A percentile compares a stretch with the other conserved stretches of the same genome.
Evolutionary conservation across 192 early-diverging fungal species (phyloP).

Genomic region (Haplosporangium gracile): DNA sequence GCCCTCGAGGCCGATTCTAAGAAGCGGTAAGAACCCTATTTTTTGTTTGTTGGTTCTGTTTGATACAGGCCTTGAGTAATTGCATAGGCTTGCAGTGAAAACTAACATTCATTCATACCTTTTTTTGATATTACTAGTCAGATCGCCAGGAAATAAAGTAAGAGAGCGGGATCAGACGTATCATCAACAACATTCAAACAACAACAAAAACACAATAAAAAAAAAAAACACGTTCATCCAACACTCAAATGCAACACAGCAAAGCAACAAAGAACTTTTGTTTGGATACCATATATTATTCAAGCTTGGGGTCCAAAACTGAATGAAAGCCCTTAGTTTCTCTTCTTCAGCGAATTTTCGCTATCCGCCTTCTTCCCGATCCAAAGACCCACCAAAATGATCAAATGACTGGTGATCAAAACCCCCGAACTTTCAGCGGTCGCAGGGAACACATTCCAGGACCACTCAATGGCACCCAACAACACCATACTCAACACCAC

Average conservation of each 20-base stretch:
- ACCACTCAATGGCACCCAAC: conserved; percentile 73
- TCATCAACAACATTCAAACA: neutral
- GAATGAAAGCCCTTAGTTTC: neutral
- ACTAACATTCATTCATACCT: neutral
- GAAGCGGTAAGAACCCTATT: conserved; percentile 28
- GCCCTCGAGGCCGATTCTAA: conserved; percentile 71
- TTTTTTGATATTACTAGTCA: neutral
- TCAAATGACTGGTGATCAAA: conserved; percentile 35
- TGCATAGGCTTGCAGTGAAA: neutral
- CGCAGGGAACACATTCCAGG: conserved; percentile 93
- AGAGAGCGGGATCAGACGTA: no score
- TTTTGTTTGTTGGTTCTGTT: no score
- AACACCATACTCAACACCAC: conserved; percentile 36
- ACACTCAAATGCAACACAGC: neutral
- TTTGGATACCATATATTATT: neutral
- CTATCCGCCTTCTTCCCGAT: conserved; percentile 10
- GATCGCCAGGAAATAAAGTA: conserved; percentile 11
- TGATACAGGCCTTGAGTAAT: no score
- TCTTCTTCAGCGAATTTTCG: neutral
- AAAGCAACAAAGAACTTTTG: neutral
- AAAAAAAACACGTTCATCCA: neutral
- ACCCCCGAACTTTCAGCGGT: conserved; percentile 61
- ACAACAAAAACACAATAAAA: neutral
- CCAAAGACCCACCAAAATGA: conserved; percentile 54
- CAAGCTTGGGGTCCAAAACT: neutral